Conservation (phyloP, 768 basidiomycete species). For the Leccinum broughii region DNA sequence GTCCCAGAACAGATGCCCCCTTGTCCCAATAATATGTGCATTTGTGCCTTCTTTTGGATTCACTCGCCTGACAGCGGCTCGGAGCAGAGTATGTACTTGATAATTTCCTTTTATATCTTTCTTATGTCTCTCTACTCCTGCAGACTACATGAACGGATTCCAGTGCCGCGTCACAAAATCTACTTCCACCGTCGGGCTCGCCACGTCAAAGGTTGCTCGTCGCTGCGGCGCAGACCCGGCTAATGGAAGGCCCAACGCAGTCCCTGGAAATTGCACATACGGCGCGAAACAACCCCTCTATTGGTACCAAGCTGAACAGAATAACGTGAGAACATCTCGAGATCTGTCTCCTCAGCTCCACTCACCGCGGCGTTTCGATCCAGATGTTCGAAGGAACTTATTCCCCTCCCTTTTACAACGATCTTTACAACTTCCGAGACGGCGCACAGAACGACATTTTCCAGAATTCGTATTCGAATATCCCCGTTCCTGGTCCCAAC, state of each 20-base stretch:
- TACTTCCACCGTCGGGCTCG: constrained; percentile 51
- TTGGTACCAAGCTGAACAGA: constrained; percentile 63
- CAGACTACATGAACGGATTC: constrained; percentile 78
- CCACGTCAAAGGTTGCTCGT: constrained; percentile 57
- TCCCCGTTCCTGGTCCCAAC: constrained; percentile 46
- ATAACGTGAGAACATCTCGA: constrained; percentile 48
- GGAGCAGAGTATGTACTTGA: constrained; percentile 55
- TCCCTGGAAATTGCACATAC: constrained; percentile 67
- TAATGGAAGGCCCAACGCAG: constrained; percentile 42
- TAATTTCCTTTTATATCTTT: not conserved
- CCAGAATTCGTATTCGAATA: constrained; percentile 48
- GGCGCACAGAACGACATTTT: constrained; percentile 78
- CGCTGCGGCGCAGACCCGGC: constrained; percentile 62
- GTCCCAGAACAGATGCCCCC: constrained; percentile 70
- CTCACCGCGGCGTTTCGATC: not conserved
- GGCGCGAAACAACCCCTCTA: constrained; percentile 72
- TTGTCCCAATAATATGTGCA: constrained; percentile 62
- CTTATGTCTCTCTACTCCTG: not conserved
- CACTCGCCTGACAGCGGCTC: constrained; percentile 60
- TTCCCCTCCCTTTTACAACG: constrained; percentile 66
- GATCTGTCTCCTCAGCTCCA: not conserved
- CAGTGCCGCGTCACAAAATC: constrained; percentile 60
- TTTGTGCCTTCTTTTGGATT: constrained; percentile 76
- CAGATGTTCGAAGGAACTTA: constrained; percentile 67
- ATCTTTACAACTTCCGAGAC: constrained; percentile 68